Conservation (phyloP, 345 rosid genomes). For the Psidium friedrichsthalianum region DNA sequence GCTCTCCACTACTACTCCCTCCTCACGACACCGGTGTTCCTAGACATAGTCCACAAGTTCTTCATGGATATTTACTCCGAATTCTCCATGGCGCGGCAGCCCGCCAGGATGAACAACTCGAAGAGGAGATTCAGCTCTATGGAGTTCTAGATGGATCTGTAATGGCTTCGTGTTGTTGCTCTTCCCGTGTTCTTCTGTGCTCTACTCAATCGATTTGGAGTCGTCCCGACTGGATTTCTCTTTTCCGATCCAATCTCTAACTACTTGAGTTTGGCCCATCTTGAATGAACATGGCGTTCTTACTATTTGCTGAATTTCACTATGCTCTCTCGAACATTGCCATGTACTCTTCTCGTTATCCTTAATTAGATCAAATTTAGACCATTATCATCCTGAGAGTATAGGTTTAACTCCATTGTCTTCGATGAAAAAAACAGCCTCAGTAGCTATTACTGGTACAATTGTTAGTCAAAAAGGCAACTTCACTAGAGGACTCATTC, state of each 20-base stretch:
- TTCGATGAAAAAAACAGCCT: background rate
- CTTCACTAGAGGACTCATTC: background rate
- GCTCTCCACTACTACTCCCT: constrained; percentile 9
- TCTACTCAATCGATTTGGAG: background rate
- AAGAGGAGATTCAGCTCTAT: background rate
- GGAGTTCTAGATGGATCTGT: background rate
- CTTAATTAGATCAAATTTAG: background rate
- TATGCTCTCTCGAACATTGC: background rate
- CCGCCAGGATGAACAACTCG: background rate
- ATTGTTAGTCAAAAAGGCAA: background rate
- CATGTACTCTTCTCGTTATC: background rate
- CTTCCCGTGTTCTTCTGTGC: background rate
- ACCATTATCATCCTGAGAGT: background rate
- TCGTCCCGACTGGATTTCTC: background rate
- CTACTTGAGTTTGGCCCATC: background rate
- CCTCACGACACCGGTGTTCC: constrained; percentile 2
- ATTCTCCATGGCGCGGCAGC: background rate
- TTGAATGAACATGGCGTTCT: background rate
- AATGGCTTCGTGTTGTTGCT: background rate
- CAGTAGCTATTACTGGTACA: background rate
- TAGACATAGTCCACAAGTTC: constrained; percentile 1
- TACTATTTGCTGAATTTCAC: background rate
- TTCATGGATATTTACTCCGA: constrained; percentile 6
- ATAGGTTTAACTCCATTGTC: background rate
- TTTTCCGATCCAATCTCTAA: background rate